phyloP scores from a whole-genome alignment of 2,329 filamentous ascomycete species.

The Fusarium domesticum region DNA sequence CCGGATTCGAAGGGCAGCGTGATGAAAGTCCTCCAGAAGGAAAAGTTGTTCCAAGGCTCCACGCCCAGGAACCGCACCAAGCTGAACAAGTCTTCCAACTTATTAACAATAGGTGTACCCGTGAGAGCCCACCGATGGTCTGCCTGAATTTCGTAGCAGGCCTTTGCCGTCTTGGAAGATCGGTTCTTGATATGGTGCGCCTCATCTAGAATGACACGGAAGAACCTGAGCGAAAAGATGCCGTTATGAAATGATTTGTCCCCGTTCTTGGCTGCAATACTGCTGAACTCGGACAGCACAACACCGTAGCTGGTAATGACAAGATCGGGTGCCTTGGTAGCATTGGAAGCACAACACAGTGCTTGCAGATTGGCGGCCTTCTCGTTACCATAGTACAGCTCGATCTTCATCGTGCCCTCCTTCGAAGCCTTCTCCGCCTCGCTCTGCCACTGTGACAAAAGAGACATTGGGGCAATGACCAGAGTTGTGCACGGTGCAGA shows the following conservation, averaged over 20 bases:
- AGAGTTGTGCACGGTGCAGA: conserved; percentile 84
- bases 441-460: conserved; percentile 95
- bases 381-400: conserved; percentile 90
- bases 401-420: conserved; percentile 73
- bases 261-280: conserved; percentile 65
- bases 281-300: conserved; percentile 79
- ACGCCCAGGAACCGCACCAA: conserved; percentile 89
- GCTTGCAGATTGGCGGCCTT: conserved; percentile 75
- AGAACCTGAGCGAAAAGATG: conserved; percentile 90
- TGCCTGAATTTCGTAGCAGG: conserved; percentile 85
- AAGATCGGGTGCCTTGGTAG: conserved; percentile 74
- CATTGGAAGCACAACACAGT: conserved; percentile 73
- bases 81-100: conserved; percentile 90
- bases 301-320: conserved; percentile 95
- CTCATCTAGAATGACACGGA: conserved; percentile 92
- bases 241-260: conserved; percentile 65
- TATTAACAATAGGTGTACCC: conserved; percentile 94
- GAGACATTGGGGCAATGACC: conserved; percentile 94
- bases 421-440: conserved; percentile 90
- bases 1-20: conserved; percentile 96
- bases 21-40: conserved; percentile 98
- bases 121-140: conserved; percentile 91
- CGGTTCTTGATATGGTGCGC: conserved; percentile 90
- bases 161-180: conserved; percentile 88
- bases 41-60: conserved; percentile 98